These are phyloP conservation scores for Westerdykella sp. DNA, from an alignment of 2,329 filamentous ascomycete genomes.

Conservation along the genomic window DNA sequence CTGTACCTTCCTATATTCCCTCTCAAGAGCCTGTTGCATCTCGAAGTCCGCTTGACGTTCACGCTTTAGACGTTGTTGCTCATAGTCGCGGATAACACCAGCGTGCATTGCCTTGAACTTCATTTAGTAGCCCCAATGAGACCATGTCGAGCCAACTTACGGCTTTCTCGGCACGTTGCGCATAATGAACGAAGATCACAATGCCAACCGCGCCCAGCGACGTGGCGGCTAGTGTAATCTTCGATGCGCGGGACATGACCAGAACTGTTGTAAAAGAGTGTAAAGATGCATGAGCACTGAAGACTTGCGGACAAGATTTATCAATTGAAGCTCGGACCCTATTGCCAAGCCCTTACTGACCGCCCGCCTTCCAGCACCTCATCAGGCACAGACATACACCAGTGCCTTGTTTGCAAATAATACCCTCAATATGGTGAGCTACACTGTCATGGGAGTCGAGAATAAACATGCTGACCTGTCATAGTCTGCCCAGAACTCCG, in stretches of 20 bases:
- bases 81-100: constrained; percentile 89
- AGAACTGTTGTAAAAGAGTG: constrained; percentile 1
- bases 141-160: constrained; percentile 47
- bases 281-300: neutral
- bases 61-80: constrained; percentile 82
- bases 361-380: neutral
- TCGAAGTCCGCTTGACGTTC: constrained; percentile 95
- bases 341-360: constrained; percentile 1
- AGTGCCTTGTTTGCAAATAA: constrained; percentile 8
- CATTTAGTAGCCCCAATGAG: neutral
- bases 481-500: constrained; percentile 96
- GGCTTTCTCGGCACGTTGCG: constrained; percentile 75
- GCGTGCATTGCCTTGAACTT: constrained; percentile 77
- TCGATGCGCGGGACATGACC: constrained; percentile 82
- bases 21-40: constrained; percentile 76
- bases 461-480: constrained; percentile 17
- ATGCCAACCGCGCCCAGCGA: constrained; percentile 69
- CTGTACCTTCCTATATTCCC: constrained; percentile 86
- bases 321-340: neutral
- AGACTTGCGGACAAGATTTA: neutral
- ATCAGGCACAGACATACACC: neutral
- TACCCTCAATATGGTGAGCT: constrained; percentile 25
- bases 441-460: neutral
- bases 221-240: constrained; percentile 74
- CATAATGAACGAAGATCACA: constrained; percentile 80